Evolutionary conservation across 2,329 filamentous ascomycete species (phyloP).

Genomic region (Aspergillus transmontanensis): DNA sequence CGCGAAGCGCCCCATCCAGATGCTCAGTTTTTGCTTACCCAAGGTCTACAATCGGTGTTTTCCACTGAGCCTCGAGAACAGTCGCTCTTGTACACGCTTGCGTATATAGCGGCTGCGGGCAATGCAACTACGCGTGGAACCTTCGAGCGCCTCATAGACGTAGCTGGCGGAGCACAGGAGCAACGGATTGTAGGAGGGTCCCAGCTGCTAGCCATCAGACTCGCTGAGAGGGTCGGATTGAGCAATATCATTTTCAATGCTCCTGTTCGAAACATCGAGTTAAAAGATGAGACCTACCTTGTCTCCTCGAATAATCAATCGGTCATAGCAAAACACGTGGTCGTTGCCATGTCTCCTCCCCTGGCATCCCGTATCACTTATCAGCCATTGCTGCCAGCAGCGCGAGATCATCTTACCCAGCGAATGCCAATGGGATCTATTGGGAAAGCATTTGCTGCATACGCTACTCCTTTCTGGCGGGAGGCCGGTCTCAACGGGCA

Average conservation of each 20-base stretch:
- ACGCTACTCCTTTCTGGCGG: conserved; percentile 24
- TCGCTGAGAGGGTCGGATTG: background rate
- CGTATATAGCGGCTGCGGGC: conserved; percentile 6
- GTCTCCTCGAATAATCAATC: background rate
- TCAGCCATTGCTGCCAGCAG: conserved; percentile 5
- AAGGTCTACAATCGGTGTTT: conserved; percentile 8
- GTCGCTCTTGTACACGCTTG: conserved; percentile 4
- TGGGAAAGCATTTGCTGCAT: conserved; percentile 17
- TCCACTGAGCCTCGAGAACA: conserved; percentile 10
- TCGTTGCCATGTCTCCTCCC: conserved; percentile 6
- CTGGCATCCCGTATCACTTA: conserved; percentile 6
- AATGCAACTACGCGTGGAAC: conserved; percentile 5
- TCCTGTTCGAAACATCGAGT: background rate
- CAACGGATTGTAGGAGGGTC: background rate
- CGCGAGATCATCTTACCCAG: conserved; percentile 17
- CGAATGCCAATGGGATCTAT: conserved; percentile 18
- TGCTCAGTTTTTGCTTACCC: conserved; percentile 6
- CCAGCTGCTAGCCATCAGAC: background rate
- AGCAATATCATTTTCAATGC: background rate
- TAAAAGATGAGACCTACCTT: background rate
- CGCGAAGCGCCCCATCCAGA: conserved; percentile 15
- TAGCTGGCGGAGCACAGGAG: conserved; percentile 6
- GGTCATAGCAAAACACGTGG: background rate
- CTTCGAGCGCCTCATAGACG: conserved; percentile 3
- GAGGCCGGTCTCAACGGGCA: conserved; percentile 23